Percentiles rank a stretch among this genome's conserved stretches.
Conservation (phyloP, 2,329 filamentous ascomycete species). For the Neospermospora avenae region DNA sequence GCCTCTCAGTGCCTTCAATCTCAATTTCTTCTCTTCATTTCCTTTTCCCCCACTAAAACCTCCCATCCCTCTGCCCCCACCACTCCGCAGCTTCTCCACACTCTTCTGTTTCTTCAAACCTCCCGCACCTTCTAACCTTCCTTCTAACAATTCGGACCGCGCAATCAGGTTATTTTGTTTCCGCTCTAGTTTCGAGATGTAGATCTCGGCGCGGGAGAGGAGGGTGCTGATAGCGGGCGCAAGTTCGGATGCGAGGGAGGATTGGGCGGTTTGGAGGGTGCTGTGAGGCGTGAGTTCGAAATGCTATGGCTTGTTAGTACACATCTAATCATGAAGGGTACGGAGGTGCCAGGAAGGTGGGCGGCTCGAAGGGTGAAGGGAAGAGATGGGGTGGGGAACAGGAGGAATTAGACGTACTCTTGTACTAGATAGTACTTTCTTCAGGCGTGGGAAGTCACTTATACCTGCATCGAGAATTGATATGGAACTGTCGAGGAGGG, state of each 20-base stretch:
- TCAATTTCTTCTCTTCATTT: constrained; percentile 34
- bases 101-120: constrained; percentile 32
- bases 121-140: constrained; percentile 48
- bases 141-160: constrained; percentile 64
- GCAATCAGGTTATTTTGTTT: constrained; percentile 63
- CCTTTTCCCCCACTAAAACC: constrained; percentile 13
- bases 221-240: constrained; percentile 67
- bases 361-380: background rate
- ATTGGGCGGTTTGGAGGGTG: constrained; percentile 61
- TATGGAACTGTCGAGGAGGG: constrained; percentile 39
- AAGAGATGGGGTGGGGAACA: background rate
- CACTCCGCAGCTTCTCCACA: constrained; percentile 39
- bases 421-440: constrained; percentile 36
- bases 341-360: background rate
- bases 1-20: constrained; percentile 58
- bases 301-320: constrained; percentile 46
- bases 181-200: constrained; percentile 64
- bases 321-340: background rate
- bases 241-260: constrained; percentile 63
- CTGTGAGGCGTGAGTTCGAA: constrained; percentile 70
- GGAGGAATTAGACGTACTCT: constrained; percentile 29
- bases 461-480: constrained; percentile 37
- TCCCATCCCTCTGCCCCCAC: constrained; percentile 26
- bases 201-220: constrained; percentile 57
- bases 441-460: constrained; percentile 36